Conservation (phyloP, 108 stramenopile genomes). For the Pseudonitzschia delicatissima region DNA sequence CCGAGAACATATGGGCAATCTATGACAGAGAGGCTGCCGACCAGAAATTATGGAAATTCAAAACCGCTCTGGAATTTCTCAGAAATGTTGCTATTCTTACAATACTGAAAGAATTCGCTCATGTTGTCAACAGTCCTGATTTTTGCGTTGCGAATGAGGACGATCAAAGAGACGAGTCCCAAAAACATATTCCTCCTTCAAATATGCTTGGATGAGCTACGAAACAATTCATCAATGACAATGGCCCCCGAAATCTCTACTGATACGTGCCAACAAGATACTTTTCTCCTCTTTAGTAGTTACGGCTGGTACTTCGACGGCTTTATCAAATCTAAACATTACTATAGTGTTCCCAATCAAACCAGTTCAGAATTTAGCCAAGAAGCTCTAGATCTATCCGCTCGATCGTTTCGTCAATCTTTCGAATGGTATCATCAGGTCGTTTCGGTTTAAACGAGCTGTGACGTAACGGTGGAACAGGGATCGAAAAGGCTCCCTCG, state of each 20-base stretch:
- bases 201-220: conserved; percentile 32
- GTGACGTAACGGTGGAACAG: conserved; percentile 28
- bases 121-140: background rate
- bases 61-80: conserved; percentile 1
- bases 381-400: no score
- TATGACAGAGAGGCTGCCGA: background rate
- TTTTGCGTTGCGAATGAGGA: background rate
- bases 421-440: background rate
- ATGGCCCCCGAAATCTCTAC: no score
- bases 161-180: background rate
- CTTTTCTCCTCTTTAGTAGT: no score
- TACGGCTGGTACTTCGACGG: no score
- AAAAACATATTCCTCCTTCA: conserved; percentile 24
- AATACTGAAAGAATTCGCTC: conserved; percentile 7
- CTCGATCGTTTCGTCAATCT: conserved; percentile 1
- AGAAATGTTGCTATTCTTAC: conserved; percentile 1
- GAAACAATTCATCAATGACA: background rate
- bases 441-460: conserved; percentile 17
- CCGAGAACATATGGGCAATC: conserved; percentile 5
- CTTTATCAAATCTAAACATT: no score
- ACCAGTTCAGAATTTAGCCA: no score
- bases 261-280: no score
- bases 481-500: conserved; percentile 12
- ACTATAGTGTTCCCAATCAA: no score
- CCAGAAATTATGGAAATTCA: background rate